Conservation (phyloP, 176 grass and related monocot species). For the Aegilops sharonensis region DNA sequence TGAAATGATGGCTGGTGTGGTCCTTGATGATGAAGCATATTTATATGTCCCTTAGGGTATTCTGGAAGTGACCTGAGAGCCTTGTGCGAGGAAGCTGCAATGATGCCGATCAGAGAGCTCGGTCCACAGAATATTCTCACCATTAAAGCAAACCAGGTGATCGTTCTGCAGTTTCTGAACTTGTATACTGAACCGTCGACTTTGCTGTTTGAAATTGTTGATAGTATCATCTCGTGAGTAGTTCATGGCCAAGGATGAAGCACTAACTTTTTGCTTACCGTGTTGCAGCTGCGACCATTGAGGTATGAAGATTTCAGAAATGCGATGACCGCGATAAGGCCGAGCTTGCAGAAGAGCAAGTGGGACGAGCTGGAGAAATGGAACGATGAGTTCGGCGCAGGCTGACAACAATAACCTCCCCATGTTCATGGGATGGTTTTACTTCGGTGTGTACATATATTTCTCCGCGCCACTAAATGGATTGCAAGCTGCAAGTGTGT, state of each 20-base stretch:
- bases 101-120: constrained; percentile 95
- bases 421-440: neutral
- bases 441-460: too few species aligned
- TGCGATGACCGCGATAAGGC: constrained; percentile 69
- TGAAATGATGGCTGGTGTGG: neutral
- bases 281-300: constrained; percentile 61
- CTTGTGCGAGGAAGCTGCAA: constrained; percentile 91
- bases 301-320: constrained; percentile 62
- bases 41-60: constrained; percentile 59
- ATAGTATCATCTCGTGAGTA: neutral
- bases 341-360: neutral
- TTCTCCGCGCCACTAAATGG: too few species aligned
- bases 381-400: constrained; percentile 89
- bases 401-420: constrained; percentile 19
- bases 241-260: neutral
- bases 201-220: neutral
- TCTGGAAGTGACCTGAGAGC: constrained; percentile 93
- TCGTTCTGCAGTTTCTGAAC: neutral
- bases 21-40: constrained; percentile 1
- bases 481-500: too few species aligned
- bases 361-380: constrained; percentile 80
- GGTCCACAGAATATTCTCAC: constrained; percentile 86
- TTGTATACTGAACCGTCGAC: neutral
- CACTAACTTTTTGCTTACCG: neutral
- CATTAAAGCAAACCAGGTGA: constrained; percentile 83